These are phyloP conservation scores for Colletotrichum musae DNA, from an alignment of 2,329 filamentous ascomycete genomes.

Conservation along the genomic window DNA sequence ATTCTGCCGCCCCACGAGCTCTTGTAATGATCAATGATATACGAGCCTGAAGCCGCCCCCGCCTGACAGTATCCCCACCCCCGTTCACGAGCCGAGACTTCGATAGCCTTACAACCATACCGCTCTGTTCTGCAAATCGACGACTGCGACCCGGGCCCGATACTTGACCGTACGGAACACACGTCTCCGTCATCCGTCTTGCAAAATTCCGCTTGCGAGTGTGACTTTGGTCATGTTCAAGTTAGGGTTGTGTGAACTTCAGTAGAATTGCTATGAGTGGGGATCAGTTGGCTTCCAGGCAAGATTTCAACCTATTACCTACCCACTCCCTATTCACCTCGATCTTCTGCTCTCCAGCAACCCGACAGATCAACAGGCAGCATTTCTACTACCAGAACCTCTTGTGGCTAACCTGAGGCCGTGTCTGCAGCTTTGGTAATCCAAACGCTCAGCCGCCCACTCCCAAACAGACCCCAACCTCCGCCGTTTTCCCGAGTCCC, in stretches of 20 bases:
- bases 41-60: conserved; percentile 38
- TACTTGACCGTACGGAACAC: background rate
- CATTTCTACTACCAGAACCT: conserved; percentile 33
- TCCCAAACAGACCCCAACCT: conserved; percentile 70
- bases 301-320: conserved; percentile 47
- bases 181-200: conserved; percentile 12
- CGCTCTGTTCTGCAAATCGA: background rate
- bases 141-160: conserved; percentile 3
- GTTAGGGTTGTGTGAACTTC: conserved; percentile 42
- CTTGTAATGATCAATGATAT: conserved; percentile 42
- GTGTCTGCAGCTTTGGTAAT: conserved; percentile 71
- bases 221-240: conserved; percentile 41
- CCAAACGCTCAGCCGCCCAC: conserved; percentile 73
- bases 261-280: conserved; percentile 72
- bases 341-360: conserved; percentile 40
- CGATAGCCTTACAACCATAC: conserved; percentile 12
- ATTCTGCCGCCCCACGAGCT: conserved; percentile 32
- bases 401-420: conserved; percentile 53
- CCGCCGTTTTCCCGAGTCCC: conserved; percentile 67
- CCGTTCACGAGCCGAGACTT: conserved; percentile 30
- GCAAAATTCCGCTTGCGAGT: conserved; percentile 24
- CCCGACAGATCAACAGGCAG: conserved; percentile 30
- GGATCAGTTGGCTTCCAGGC: conserved; percentile 70
- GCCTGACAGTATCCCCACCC: conserved; percentile 15
- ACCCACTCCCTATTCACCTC: conserved; percentile 32